Base-by-base conservation (phyloP, 208 protist species). In the Wallacemonas sp. region DNA sequence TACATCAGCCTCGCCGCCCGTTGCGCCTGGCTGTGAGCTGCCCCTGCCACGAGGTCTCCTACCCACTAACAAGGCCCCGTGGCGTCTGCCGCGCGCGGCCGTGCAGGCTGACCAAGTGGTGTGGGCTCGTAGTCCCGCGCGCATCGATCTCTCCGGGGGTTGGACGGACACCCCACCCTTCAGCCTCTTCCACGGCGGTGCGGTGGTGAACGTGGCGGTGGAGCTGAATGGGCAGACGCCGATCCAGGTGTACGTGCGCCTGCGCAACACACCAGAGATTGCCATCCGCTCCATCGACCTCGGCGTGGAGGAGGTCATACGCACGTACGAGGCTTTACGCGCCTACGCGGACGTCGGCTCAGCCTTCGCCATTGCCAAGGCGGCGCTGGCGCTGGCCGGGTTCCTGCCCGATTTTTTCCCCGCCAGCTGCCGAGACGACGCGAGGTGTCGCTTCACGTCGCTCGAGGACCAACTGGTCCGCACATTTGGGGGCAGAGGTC, bases 161-260 rank as follows among this genome's bases (percentile, higher is more conserved):
- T 91, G 85, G 85, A 84, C 81, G 0, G 85, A 88, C 65, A 88
- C 85, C 5, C 85, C 85, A 48, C 85, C 85, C 8, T 77, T 80
- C 68, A 75, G 65, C 15, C n/a, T 81, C 3, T 29, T 85, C 30
- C 39, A 54, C 39, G 84, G 84, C 27, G 84, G 84, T 38, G 71
- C 63, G 21, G 83, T 90, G 17, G 76, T 90, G 41, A 90, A 90
- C 63, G 54, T 79, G 8, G 83, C 76, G 0, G 70, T 90, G 60
- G 55, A 78, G 50, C 62, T 90, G 22, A 81, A 87, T 64, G 66
- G 77, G 32, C 68, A 78, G 69, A 71, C 66, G 13, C 83, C 83
- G 34, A 60, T 90, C 26, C 70, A 78, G 60, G 73, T 78, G 27
- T 82, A 79, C 67, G 69, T 83, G 26, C 55, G 72, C 10, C 63